Conservation (phyloP, 768 basidiomycete species). For the Coprinellus micaceus region DNA sequence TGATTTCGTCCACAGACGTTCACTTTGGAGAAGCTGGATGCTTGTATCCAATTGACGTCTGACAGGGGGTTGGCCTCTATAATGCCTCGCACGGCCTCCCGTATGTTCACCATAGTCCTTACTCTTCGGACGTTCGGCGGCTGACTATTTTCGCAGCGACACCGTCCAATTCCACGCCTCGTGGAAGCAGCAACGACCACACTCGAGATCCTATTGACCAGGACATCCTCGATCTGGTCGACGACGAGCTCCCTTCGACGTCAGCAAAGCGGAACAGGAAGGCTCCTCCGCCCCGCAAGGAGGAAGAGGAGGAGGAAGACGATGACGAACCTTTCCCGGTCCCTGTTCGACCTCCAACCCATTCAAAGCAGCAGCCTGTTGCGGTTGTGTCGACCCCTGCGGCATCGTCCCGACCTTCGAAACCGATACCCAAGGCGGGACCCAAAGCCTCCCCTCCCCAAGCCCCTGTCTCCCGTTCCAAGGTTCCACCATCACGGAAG, state of each 20-base stretch:
- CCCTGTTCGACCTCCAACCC: constrained; percentile 17
- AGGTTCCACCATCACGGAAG: constrained; percentile 20
- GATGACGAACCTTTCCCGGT: constrained; percentile 28
- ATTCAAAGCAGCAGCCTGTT: constrained; percentile 10
- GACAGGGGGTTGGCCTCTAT: constrained; percentile 39
- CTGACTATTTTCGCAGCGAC: constrained; percentile 15
- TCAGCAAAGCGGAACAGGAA: constrained; percentile 13
- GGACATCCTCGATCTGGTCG: constrained; percentile 26
- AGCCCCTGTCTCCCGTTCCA: constrained; percentile 10
- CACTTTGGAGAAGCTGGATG: constrained; percentile 74
- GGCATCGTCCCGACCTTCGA: constrained; percentile 26
- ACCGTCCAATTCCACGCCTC: constrained; percentile 21
- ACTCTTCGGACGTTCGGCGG: background rate
- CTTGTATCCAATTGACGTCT: constrained; percentile 52
- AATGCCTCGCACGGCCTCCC: constrained; percentile 26
- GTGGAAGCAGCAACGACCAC: constrained; percentile 35
- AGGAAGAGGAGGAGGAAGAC: constrained; percentile 34
- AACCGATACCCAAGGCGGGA: constrained; percentile 24
- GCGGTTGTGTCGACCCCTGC: no score
- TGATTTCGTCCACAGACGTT: constrained; percentile 45
- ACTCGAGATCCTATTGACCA: constrained; percentile 34
- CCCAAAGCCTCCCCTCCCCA: constrained; percentile 3
- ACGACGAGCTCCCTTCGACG: constrained; percentile 6
- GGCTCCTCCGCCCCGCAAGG: constrained; percentile 5
- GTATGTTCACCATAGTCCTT: constrained; percentile 23